These are phyloP conservation scores for Sclerotinia glacialis DNA, from an alignment of 2,329 filamentous ascomycete genomes.

Conservation along the genomic window DNA sequence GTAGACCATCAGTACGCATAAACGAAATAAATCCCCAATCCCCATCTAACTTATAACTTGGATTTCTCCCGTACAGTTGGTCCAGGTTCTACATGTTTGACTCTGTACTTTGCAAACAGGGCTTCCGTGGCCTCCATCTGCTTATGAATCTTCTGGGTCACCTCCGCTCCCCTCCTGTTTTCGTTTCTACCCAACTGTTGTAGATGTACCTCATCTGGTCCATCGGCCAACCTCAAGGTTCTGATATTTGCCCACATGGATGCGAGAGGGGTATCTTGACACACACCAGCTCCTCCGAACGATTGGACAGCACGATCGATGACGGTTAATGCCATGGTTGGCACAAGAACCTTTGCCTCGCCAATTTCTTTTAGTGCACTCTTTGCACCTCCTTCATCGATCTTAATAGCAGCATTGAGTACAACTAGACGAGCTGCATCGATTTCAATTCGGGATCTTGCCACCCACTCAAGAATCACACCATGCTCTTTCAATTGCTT, in stretches of 20 bases:
- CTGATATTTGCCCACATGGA: conserved; percentile 77
- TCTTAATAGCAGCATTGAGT: conserved; percentile 91
- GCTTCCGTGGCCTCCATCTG: conserved; percentile 65
- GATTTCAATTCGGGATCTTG: conserved; percentile 88
- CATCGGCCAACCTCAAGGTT: conserved; percentile 84
- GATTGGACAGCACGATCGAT: conserved; percentile 94
- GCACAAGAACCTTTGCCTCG: conserved; percentile 89
- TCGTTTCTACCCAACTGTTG: conserved; percentile 78
- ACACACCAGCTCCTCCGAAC: conserved; percentile 86
- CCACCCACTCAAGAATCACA: conserved; percentile 92
- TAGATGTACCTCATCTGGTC: conserved; percentile 92
- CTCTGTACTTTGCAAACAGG: conserved; percentile 60
- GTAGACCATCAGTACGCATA: not conserved
- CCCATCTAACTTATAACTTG: conserved; percentile 34
- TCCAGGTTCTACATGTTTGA: conserved; percentile 40
- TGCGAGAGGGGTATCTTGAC: conserved; percentile 90
- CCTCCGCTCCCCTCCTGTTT: conserved; percentile 64
- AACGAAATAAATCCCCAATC: not conserved
- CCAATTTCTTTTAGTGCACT: conserved; percentile 89
- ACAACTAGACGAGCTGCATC: conserved; percentile 87
- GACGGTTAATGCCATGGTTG: conserved; percentile 75
- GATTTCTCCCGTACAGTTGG: conserved; percentile 34
- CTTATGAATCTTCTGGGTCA: conserved; percentile 58
- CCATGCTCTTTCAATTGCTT: conserved; percentile 85
- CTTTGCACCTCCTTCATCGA: conserved; percentile 87